phyloP scores from a whole-genome alignment of 257 asterid species.

The Penstemon newberryi region DNA sequence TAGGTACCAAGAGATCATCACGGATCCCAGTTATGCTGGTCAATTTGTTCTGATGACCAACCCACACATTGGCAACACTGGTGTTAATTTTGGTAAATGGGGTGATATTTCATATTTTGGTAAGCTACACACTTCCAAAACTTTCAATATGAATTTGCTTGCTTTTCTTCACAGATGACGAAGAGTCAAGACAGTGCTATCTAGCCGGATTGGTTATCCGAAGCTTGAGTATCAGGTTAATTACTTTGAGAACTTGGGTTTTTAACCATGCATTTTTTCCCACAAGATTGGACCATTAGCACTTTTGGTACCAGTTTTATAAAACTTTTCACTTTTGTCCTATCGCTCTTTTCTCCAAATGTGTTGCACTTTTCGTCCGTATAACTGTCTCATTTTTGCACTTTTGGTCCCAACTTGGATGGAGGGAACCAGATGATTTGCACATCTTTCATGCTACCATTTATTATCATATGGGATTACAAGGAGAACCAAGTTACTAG shows the following conservation, averaged over 20 bases:
- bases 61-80: constrained; percentile 96
- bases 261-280: not conserved
- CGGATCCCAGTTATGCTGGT: constrained; percentile 98
- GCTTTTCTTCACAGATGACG: constrained; percentile 56
- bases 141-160: constrained; percentile 19
- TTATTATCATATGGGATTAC: no score
- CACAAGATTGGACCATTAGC: no score
- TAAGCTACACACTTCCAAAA: constrained; percentile 14
- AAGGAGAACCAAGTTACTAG: no score
- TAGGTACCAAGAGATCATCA: constrained; percentile 96
- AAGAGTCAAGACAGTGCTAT: constrained; percentile 86
- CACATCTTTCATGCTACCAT: no score
- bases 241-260: constrained; percentile 12
- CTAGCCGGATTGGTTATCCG: constrained; percentile 84
- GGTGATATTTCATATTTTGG: constrained; percentile 13
- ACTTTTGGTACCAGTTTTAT: no score
- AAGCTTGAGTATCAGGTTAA: constrained; percentile 85
- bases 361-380: no score
- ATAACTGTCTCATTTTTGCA: no score
- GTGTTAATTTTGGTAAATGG: constrained; percentile 78
- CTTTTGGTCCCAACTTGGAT: no score
- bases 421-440: no score
- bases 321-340: no score
- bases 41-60: constrained; percentile 94
- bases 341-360: no score